Conservation (phyloP, 805 yeast species). For the Starmerella khaoyaiensis region DNA sequence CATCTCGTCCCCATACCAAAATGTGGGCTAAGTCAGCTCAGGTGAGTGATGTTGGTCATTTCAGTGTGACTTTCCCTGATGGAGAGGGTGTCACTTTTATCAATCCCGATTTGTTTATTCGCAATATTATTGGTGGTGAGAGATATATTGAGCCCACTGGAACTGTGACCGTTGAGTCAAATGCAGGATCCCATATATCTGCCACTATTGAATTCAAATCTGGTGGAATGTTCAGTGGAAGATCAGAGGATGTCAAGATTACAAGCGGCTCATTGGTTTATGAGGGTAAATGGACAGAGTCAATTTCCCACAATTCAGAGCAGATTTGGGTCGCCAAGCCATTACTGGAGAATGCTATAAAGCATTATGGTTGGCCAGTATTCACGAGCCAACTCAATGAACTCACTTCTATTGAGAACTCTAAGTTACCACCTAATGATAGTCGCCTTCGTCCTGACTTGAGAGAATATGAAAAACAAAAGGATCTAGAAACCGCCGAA, state of each 20-base stretch:
- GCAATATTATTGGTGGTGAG: slow-evolving; percentile 89
- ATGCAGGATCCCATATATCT: slow-evolving; percentile 41
- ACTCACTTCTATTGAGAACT: slow-evolving; percentile 57
- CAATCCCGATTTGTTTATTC: slow-evolving; percentile 69
- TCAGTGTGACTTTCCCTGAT: slow-evolving; percentile 42
- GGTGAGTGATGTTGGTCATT: slow-evolving; percentile 58
- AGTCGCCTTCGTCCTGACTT: slow-evolving; percentile 85
- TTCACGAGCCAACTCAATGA: slow-evolving; percentile 76
- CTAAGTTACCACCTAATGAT: slow-evolving; percentile 65
- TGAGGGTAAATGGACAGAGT: slow-evolving; percentile 75
- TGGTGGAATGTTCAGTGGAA: slow-evolving; percentile 74
- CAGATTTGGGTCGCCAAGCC: slow-evolving; percentile 63
- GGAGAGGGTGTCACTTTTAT: slow-evolving; percentile 68
- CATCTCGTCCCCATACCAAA: slow-evolving; percentile 50
- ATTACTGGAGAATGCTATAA: slow-evolving; percentile 42
- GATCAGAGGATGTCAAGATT: slow-evolving; percentile 52
- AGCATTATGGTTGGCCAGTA: slow-evolving; percentile 73
- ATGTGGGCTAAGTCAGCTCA: slow-evolving; percentile 94
- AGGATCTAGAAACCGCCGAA: slow-evolving; percentile 62
- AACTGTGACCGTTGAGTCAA: slow-evolving; percentile 49
- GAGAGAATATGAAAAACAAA: slow-evolving; percentile 47
- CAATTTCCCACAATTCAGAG: slow-evolving; percentile 7
- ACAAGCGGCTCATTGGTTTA: slow-evolving; percentile 20
- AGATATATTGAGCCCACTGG: slow-evolving; percentile 81
- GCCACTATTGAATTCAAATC: slow-evolving; percentile 65